Conservation (phyloP, 75 land plant genomes). For the Selaginella moellendorffii region DNA sequence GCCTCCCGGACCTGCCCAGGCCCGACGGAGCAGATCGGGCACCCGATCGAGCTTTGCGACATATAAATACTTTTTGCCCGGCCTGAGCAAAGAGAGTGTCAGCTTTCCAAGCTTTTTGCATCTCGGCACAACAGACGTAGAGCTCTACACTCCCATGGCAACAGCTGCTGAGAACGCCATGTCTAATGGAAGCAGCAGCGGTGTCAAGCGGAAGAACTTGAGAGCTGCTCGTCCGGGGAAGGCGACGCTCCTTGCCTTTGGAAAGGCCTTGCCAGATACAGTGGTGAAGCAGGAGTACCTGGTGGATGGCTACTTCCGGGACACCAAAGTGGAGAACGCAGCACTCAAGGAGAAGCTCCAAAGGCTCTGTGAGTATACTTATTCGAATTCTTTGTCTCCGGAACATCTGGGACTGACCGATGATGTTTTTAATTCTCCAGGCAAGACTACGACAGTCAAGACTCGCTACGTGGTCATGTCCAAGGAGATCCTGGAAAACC, state of each 20-base stretch:
- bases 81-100: too few relatives aligned
- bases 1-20: neutral
- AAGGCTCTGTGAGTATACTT: constrained; percentile 47
- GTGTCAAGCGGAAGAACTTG: neutral
- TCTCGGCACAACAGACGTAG: too few relatives aligned
- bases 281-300: constrained; percentile 74
- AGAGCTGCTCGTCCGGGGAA: constrained; percentile 38
- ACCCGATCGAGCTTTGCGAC: neutral
- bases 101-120: too few relatives aligned
- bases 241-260: constrained; percentile 77
- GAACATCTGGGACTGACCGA: too few relatives aligned
- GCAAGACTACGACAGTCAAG: constrained; percentile 91
- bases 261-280: constrained; percentile 77
- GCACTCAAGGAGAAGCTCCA: constrained; percentile 70
- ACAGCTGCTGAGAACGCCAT: neutral
- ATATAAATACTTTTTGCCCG: neutral
- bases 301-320: constrained; percentile 65
- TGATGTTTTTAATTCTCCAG: too few relatives aligned
- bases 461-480: constrained; percentile 95
- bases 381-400: too few relatives aligned
- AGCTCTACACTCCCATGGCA: neutral
- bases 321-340: constrained; percentile 71
- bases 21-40: neutral
- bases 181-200: neutral
- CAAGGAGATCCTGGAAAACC: constrained; percentile 59